Conservation (phyloP, 2,329 filamentous ascomycete genomes). For the Aspergillus ibericus region DNA sequence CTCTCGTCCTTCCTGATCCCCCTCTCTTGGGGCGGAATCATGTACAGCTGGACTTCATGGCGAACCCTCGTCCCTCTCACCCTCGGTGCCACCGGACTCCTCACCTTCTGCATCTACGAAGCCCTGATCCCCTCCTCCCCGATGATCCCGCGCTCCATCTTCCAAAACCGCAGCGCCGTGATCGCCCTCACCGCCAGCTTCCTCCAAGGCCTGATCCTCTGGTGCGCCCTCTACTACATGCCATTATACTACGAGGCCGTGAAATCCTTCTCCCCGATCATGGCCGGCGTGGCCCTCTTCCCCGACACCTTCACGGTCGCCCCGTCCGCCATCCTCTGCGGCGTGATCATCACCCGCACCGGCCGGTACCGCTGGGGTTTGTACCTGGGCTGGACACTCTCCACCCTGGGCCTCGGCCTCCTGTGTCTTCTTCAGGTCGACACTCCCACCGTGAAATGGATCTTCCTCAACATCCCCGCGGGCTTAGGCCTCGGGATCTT, state of each 20-base stretch:
- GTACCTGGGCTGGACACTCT: constrained; percentile 60
- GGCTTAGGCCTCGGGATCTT: constrained; percentile 65
- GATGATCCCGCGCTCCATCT: constrained; percentile 45
- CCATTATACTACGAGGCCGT: constrained; percentile 47
- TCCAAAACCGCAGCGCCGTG: constrained; percentile 42
- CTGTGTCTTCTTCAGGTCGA: constrained; percentile 34
- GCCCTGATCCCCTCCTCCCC: constrained; percentile 1
- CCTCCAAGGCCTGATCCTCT: constrained; percentile 38
- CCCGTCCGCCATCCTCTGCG: constrained; percentile 56
- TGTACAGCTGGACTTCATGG: constrained; percentile 65
- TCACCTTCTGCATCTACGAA: constrained; percentile 23
- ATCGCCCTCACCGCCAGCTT: constrained; percentile 38
- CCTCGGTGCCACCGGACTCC: constrained; percentile 52
- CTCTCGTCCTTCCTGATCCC: constrained; percentile 62
- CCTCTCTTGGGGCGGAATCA: constrained; percentile 64
- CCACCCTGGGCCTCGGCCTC: constrained; percentile 58
- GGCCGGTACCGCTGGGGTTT: constrained; percentile 61
- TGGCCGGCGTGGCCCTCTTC: constrained; percentile 59
- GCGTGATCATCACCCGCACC: constrained; percentile 49
- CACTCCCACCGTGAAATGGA: constrained; percentile 56
- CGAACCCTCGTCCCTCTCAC: constrained; percentile 62
- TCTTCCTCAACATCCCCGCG: constrained; percentile 61
- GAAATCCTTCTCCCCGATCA: constrained; percentile 53
- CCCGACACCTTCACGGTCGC: constrained; percentile 63
- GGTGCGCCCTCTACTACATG: constrained; percentile 57